Evolutionary conservation across 371 early-diverging fungal species (phyloP), one percentile per base, ranked within the genome.

Genomic region (Mortierella sp.): DNA sequence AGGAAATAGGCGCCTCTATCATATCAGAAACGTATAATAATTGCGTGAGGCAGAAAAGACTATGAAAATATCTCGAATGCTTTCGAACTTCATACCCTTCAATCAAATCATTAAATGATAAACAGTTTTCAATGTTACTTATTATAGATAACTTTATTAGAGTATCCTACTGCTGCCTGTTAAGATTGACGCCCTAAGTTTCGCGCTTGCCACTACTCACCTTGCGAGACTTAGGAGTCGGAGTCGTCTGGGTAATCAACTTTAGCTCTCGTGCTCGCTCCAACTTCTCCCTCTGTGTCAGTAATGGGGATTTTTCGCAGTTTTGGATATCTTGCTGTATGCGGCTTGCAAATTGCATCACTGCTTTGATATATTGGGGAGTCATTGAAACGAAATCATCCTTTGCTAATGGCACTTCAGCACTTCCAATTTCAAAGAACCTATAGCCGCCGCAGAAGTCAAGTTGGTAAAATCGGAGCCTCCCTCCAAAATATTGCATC

Each of bases 381-480:
- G 45, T 45, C 45, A 45, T 45, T 12, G 45, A 12, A 45, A 45
- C 17, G 19, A 45, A 45, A 19, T 45, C 45, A 45, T 45, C 45
- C 19, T 45, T 45, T 1, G 45, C 19, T 19, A 45, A 45, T 45
- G 45, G 45, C 3, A 45, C 45, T 17, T 45, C 45, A 45, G 19
- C 45, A 17, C 45, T 45, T 12, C 17, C 45, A 45, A 45, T 51
- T 28, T 51, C 53, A 51, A 26, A 51, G 28, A 51, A 22, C 53
- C 53, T 51, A 13, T 51, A 51, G 28, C 10, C 53, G 4, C 53
- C 53, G 28, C 53, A 51, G 53, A 51, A 51, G 28, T 51, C 12
- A 13, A 51, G 53, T 17, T 51, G 53, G 53, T 51, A 51, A 51
- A 51, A 51, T 51, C 53, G 53, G 28, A 51, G 22, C 26, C 53